Conservation (phyloP, 2,329 filamentous ascomycete genomes). For the Aureobasidium mangrovei region DNA sequence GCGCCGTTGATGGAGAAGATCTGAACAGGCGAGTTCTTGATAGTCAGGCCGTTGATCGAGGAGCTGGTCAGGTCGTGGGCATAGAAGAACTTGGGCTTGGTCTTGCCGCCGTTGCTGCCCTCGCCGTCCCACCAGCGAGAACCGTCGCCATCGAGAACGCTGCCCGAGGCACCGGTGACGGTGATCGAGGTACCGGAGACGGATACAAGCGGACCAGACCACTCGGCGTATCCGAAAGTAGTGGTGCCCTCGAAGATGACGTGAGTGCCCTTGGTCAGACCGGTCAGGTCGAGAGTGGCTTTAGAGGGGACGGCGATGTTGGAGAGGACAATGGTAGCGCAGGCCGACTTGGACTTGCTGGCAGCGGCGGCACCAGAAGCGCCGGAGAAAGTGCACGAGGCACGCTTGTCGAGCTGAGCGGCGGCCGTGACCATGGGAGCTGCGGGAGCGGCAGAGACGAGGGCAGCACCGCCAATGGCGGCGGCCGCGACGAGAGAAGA, state of each 20-base stretch:
- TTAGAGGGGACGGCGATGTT: constrained; percentile 31
- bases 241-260: constrained; percentile 57
- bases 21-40: constrained; percentile 49
- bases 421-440: background rate
- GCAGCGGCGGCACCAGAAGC: constrained; percentile 14
- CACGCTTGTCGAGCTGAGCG: constrained; percentile 4
- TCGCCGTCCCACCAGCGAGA: constrained; percentile 53
- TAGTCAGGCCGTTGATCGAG: constrained; percentile 37
- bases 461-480: constrained; percentile 12
- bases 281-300: constrained; percentile 30
- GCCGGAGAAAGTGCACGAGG: constrained; percentile 17
- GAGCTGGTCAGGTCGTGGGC: constrained; percentile 46
- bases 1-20: constrained; percentile 40
- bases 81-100: constrained; percentile 57
- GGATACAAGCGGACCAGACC: constrained; percentile 55
- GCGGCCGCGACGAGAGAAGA: constrained; percentile 15
- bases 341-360: constrained; percentile 18
- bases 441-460: constrained; percentile 10
- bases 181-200: constrained; percentile 50
- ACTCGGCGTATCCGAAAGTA: constrained; percentile 58
- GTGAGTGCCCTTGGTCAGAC: constrained; percentile 26
- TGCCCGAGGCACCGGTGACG: constrained; percentile 44
- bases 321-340: constrained; percentile 31
- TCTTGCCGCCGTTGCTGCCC: constrained; percentile 52
- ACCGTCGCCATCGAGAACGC: constrained; percentile 49